A percentile compares a stretch with the other conserved stretches of the same genome.
Evolutionary conservation across 2,329 filamentous ascomycete genomes (phyloP).

Genomic region (Ilyonectria destructans): DNA sequence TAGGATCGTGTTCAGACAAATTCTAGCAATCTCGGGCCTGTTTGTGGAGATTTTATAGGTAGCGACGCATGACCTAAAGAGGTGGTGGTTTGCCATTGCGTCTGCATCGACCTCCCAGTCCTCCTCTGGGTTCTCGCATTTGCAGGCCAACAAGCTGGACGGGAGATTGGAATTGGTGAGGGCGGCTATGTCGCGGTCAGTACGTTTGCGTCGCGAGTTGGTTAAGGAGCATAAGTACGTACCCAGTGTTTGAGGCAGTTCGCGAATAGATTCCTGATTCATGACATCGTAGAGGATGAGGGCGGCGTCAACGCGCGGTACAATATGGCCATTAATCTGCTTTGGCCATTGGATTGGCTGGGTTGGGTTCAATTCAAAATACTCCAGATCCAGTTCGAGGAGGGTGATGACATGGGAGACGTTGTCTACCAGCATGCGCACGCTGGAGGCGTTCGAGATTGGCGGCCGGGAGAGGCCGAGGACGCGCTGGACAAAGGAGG

Average conservation of each 20-base stretch:
- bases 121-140: constrained; percentile 85
- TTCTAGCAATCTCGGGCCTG: constrained; percentile 80
- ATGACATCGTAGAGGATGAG: constrained; percentile 91
- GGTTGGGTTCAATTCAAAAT: constrained; percentile 72
- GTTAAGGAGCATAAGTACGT: constrained; percentile 65
- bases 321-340: constrained; percentile 78
- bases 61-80: constrained; percentile 79
- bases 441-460: constrained; percentile 68
- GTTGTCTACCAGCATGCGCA: constrained; percentile 73
- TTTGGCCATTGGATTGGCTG: constrained; percentile 78
- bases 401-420: constrained; percentile 72
- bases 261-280: constrained; percentile 81
- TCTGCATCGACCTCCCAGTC: constrained; percentile 81
- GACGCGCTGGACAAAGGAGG: constrained; percentile 77
- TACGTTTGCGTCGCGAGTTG: constrained; percentile 9
- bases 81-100: constrained; percentile 72
- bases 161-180: constrained; percentile 82
- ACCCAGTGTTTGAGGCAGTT: constrained; percentile 85
- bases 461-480: constrained; percentile 70
- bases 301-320: constrained; percentile 86
- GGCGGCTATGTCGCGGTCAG: constrained; percentile 69
- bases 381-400: constrained; percentile 77
- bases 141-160: constrained; percentile 87
- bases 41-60: constrained; percentile 82
- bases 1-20: constrained; percentile 83